These are phyloP conservation scores for Botrytis elliptica DNA, from an alignment of 2,329 filamentous ascomycete species.

Conservation along the genomic window DNA sequence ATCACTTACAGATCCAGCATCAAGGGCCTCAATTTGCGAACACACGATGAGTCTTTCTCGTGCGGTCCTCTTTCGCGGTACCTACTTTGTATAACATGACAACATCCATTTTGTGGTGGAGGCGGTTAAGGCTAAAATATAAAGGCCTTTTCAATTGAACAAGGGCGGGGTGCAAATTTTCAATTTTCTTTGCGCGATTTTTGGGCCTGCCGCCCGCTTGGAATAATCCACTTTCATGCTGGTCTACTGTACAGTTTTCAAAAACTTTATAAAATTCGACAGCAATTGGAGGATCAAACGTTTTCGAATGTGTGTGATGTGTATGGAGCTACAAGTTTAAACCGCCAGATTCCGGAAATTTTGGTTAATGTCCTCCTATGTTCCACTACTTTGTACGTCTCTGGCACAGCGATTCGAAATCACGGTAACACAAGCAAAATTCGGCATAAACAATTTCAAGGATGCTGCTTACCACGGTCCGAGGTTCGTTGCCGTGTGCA, in stretches of 20 bases:
- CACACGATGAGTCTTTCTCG: slow-evolving; percentile 17
- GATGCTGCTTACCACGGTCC: slow-evolving; percentile 11
- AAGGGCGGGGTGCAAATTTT: slow-evolving; percentile 14
- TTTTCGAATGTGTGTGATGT: background rate
- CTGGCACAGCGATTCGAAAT: background rate
- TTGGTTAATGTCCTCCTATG: slow-evolving; percentile 13
- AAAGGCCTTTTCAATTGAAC: slow-evolving; percentile 9
- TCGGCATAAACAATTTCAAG: background rate
- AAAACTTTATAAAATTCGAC: background rate
- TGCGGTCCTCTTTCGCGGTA: background rate
- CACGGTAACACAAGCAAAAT: slow-evolving; percentile 4
- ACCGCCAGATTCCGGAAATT: slow-evolving; percentile 4
- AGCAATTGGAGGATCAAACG: background rate
- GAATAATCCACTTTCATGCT: slow-evolving; percentile 11
- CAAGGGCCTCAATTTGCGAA: slow-evolving; percentile 1
- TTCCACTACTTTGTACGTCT: slow-evolving; percentile 13
- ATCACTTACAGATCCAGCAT: slow-evolving; percentile 7
- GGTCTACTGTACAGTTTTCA: background rate
- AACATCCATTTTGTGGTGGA: slow-evolving; percentile 4
- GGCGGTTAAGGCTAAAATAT: slow-evolving; percentile 1
- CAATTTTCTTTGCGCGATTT: slow-evolving; percentile 3
- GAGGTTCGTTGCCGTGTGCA: slow-evolving; percentile 7
- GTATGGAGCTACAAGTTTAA: background rate
- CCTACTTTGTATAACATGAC: slow-evolving; percentile 14
- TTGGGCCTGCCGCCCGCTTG: background rate